Evolutionary conservation across 768 basidiomycete genomes (phyloP).

Genomic region (Tylopilus felleus): DNA sequence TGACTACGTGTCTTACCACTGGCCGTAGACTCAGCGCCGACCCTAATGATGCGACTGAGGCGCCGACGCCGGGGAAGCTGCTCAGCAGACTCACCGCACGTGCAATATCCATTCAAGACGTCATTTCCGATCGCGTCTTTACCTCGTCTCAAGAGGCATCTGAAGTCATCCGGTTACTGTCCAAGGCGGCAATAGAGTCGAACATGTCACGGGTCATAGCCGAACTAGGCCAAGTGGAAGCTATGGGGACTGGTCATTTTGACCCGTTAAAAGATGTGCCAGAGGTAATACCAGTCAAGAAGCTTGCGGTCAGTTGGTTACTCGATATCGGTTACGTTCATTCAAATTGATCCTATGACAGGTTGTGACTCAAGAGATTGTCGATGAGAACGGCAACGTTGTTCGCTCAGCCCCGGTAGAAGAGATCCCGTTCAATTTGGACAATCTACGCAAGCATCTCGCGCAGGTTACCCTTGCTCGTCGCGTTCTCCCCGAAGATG

Average conservation of each 20-base stretch:
- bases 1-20: constrained; percentile 11
- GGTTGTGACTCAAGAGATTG: constrained; percentile 17
- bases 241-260: constrained; percentile 36
- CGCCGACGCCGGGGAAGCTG: constrained; percentile 28
- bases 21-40: constrained; percentile 39
- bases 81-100: constrained; percentile 47
- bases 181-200: constrained; percentile 56
- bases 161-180: constrained; percentile 52
- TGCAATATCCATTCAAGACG: constrained; percentile 45
- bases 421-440: constrained; percentile 73
- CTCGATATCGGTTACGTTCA: background rate
- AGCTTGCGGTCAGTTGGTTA: constrained; percentile 36
- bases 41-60: constrained; percentile 14
- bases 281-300: constrained; percentile 58
- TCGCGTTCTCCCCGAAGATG: constrained; percentile 60
- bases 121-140: constrained; percentile 59
- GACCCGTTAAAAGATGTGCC: constrained; percentile 54
- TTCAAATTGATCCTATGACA: constrained; percentile 4
- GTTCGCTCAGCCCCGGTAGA: constrained; percentile 18
- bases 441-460: constrained; percentile 67
- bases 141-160: constrained; percentile 53
- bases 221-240: constrained; percentile 55
- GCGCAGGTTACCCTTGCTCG: constrained; percentile 60
- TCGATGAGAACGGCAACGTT: constrained; percentile 19
- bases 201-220: constrained; percentile 48